Conservation (phyloP, 176 grass and related monocot species). For the Hordeum marinum region DNA sequence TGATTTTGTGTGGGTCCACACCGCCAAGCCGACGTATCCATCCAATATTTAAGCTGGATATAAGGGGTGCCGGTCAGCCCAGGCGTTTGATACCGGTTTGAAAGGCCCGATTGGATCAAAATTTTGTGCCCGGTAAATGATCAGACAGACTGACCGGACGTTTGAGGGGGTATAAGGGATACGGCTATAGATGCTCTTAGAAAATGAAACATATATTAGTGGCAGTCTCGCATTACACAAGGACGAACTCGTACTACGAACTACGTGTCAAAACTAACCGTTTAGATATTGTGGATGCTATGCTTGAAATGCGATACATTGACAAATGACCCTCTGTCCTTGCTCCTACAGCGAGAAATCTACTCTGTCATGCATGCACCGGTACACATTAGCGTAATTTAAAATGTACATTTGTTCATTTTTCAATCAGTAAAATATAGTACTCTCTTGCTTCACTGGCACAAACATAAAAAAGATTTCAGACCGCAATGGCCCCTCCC, state of each 20-base stretch:
- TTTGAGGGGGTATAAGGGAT: too few species aligned
- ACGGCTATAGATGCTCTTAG: too few species aligned
- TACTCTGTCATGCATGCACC: not conserved
- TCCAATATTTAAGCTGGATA: too few species aligned
- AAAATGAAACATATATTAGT: not conserved
- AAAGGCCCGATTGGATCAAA: too few species aligned
- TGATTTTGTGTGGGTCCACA: too few species aligned
- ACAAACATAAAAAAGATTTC: not conserved
- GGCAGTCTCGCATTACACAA: too few species aligned
- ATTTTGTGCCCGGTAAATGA: too few species aligned
- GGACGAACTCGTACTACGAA: not conserved
- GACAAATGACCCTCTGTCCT: slow-evolving; percentile 30
- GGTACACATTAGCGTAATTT: not conserved
- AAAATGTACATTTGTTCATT: too few species aligned
- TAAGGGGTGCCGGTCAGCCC: too few species aligned
- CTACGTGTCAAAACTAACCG: not conserved
- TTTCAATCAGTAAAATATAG: not conserved
- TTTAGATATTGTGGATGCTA: not conserved
- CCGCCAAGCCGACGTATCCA: too few species aligned
- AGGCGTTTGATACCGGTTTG: too few species aligned
- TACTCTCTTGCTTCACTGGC: not conserved
- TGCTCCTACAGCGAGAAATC: not conserved
- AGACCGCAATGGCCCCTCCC: not conserved
- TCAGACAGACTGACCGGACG: too few species aligned
- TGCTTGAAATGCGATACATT: slow-evolving; percentile 26